These are phyloP conservation scores for Picea sitchensis DNA, from an alignment of 75 land plant species.

Conservation along the genomic window DNA sequence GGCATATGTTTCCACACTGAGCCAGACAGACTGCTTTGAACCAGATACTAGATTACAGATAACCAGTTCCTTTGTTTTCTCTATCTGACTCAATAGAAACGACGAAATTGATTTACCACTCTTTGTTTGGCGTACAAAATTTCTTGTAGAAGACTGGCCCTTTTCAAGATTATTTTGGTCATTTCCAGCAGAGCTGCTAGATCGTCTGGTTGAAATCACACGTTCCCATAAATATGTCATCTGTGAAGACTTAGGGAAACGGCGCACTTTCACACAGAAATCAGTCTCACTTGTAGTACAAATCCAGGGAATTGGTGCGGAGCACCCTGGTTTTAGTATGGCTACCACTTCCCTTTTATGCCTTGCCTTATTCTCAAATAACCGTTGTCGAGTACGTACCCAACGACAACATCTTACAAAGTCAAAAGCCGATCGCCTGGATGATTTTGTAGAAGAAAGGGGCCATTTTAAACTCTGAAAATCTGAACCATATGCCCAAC, in stretches of 20 bases:
- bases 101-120: conserved; percentile 22
- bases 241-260: conserved; percentile 30
- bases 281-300: conserved; percentile 40
- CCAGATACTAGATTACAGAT: conserved; percentile 29
- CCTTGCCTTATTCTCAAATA: conserved; percentile 20
- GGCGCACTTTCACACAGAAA: conserved; percentile 81
- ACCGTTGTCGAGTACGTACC: conserved; percentile 54
- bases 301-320: conserved; percentile 59
- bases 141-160: conserved; percentile 22
- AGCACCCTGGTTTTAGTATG: conserved; percentile 51
- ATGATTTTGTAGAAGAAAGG: conserved; percentile 43
- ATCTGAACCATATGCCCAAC: too few relatives aligned
- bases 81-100: conserved; percentile 58
- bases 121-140: conserved; percentile 22
- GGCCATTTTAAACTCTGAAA: too few relatives aligned
- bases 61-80: conserved; percentile 73
- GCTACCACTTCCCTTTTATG: conserved; percentile 38
- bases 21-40: conserved; percentile 54
- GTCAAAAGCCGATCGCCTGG: conserved; percentile 54
- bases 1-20: conserved; percentile 77
- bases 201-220: conserved; percentile 27
- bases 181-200: conserved; percentile 18
- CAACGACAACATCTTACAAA: conserved; percentile 73
- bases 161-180: conserved; percentile 32
- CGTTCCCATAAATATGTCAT: conserved; percentile 67